Evolutionary conservation across 2,329 filamentous ascomycete species (phyloP).

Genomic region (Celoporthe dispersa): DNA sequence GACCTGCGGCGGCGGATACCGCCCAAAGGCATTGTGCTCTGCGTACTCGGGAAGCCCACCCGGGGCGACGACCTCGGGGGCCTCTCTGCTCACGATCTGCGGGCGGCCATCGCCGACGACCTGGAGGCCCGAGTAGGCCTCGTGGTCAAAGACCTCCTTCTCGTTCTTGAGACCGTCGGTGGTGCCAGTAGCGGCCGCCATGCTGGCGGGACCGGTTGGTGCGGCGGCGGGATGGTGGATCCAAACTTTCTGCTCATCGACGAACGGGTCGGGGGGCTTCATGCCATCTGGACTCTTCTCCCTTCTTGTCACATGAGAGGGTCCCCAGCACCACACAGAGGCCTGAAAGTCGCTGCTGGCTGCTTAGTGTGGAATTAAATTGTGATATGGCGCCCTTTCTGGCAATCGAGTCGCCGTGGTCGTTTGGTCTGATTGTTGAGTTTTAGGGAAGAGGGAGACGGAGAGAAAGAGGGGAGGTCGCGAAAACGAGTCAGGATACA

Average conservation of each 20-base stretch:
- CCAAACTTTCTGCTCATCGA: slow-evolving; percentile 21
- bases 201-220: slow-evolving; percentile 15
- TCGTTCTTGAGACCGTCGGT: neutral
- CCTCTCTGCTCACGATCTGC: neutral
- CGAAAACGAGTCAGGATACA: neutral
- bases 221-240: slow-evolving; percentile 8
- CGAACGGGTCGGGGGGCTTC: neutral
- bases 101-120: slow-evolving; percentile 27
- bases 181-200: neutral
- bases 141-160: slow-evolving; percentile 6
- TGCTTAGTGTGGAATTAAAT: neutral
- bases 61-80: slow-evolving; percentile 29
- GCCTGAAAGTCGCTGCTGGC: neutral
- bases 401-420: no score
- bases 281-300: neutral
- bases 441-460: neutral
- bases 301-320: neutral
- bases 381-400: no score
- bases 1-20: slow-evolving; percentile 6
- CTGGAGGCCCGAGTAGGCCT: slow-evolving; percentile 27
- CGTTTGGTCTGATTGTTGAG: neutral
- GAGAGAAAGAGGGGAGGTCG: neutral
- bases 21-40: slow-evolving; percentile 20
- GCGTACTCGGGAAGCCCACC: slow-evolving; percentile 18
- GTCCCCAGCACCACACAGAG: neutral